Percentiles rank a stretch among this genome's conserved stretches.
Conservation (phyloP, 805 yeast species). For the Pichia insulana region DNA sequence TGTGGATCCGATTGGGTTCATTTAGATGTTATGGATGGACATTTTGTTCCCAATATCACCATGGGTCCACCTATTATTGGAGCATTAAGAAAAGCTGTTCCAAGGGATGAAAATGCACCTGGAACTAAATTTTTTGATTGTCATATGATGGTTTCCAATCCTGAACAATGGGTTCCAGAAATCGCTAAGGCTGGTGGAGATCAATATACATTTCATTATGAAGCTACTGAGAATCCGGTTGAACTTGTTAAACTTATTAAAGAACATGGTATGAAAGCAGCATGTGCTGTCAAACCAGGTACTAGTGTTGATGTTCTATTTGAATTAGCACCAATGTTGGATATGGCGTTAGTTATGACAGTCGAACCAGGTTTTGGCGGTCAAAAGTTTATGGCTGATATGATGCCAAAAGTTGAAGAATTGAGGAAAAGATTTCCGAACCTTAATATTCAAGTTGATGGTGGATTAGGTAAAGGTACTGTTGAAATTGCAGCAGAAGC, state of each 20-base stretch:
- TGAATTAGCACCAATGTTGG: constrained; percentile 58
- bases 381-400: constrained; percentile 86
- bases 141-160: constrained; percentile 95
- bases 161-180: constrained; percentile 89
- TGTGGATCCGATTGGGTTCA: constrained; percentile 95
- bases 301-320: constrained; percentile 74
- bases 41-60: constrained; percentile 94
- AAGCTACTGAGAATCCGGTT: constrained; percentile 74
- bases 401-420: constrained; percentile 91
- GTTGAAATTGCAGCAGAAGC: constrained; percentile 86
- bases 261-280: constrained; percentile 79
- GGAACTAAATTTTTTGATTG: constrained; percentile 63
- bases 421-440: constrained; percentile 68
- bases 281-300: constrained; percentile 89
- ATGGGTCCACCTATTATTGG: constrained; percentile 87
- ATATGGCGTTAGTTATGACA: constrained; percentile 96
- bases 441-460: constrained; percentile 90
- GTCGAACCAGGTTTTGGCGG: constrained; percentile 99
- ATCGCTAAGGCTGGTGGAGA: constrained; percentile 93
- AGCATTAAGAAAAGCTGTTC: constrained; percentile 67
- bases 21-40: constrained; percentile 98
- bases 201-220: constrained; percentile 93
- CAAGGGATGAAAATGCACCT: constrained; percentile 33
- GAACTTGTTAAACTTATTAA: constrained; percentile 70
- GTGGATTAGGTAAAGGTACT: constrained; percentile 85